phyloP scores from a whole-genome alignment of 208 protist genomes.

The Trypanosomatidae sp. region DNA sequence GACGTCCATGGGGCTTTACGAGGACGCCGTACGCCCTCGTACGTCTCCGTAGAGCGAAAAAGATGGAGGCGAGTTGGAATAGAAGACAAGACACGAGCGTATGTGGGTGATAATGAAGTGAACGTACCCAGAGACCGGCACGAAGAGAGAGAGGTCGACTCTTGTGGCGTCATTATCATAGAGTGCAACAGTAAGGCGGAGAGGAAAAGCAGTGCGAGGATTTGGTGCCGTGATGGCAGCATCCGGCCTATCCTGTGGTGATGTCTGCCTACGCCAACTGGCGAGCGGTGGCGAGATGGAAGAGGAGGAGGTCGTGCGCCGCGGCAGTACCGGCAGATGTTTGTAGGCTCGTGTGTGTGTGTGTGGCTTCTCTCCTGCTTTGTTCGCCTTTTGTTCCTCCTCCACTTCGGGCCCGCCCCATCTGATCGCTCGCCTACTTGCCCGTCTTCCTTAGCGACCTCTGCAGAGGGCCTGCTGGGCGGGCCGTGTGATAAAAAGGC shows the following conservation, averaged over 20 bases:
- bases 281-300: neutral
- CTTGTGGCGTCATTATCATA: slow-evolving; percentile 1
- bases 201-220: neutral
- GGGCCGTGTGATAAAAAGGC: neutral
- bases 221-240: neutral
- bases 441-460: neutral
- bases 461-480: neutral
- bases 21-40: slow-evolving; percentile 49
- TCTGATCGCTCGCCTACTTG: neutral
- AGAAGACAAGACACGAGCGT: neutral
- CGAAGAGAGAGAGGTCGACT: neutral
- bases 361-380: neutral
- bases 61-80: neutral
- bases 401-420: neutral
- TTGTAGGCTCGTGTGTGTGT: neutral
- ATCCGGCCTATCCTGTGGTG: neutral
- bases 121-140: neutral
- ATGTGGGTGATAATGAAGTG: neutral
- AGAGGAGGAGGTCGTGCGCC: neutral
- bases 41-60: slow-evolving; percentile 10
- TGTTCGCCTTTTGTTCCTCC: neutral
- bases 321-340: neutral
- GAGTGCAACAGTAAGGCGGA: neutral
- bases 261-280: neutral
- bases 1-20: slow-evolving; percentile 34